These are phyloP conservation scores for Kwoniella heveanensis DNA, from an alignment of 768 basidiomycete species.

Conservation along the genomic window DNA sequence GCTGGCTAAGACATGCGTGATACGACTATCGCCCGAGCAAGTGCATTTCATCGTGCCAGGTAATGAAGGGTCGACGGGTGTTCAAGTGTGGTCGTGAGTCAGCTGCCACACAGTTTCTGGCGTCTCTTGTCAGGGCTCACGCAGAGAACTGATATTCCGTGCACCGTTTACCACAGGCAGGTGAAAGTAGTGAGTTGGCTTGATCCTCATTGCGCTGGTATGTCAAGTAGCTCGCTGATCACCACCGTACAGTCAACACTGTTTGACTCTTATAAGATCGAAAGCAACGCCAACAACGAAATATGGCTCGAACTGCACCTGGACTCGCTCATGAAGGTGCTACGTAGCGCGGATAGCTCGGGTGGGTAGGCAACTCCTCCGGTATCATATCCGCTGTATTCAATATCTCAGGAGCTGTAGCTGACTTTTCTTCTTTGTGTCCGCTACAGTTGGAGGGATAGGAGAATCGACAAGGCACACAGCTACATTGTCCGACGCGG, in stretches of 20 bases:
- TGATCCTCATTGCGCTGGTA: too few relatives aligned
- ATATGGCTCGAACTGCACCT: conserved; percentile 53
- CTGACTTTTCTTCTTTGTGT: background rate
- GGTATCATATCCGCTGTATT: background rate
- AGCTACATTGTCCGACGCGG: conserved; percentile 37
- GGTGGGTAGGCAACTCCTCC: conserved; percentile 30
- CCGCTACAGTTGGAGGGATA: conserved; percentile 17
- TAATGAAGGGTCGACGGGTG: conserved; percentile 53
- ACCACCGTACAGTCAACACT: conserved; percentile 36
- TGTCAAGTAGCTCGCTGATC: background rate
- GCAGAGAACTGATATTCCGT: background rate
- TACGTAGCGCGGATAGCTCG: conserved; percentile 50
- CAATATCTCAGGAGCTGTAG: background rate
- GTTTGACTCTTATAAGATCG: conserved; percentile 51
- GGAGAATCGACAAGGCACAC: conserved; percentile 7
- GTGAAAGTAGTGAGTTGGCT: conserved; percentile 46
- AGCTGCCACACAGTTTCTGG: too few relatives aligned
- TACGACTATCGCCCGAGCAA: conserved; percentile 46
- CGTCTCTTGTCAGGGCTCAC: too few relatives aligned
- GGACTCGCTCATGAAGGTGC: conserved; percentile 49
- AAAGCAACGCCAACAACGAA: conserved; percentile 51
- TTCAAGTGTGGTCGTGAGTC: conserved; percentile 56
- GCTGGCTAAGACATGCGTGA: conserved; percentile 44
- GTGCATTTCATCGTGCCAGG: conserved; percentile 54
- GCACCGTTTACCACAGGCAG: too few relatives aligned